Percentiles rank a stretch among this genome's conserved stretches.
phyloP scores from a whole-genome alignment of 306 rosid species.

The Prunus padus region DNA sequence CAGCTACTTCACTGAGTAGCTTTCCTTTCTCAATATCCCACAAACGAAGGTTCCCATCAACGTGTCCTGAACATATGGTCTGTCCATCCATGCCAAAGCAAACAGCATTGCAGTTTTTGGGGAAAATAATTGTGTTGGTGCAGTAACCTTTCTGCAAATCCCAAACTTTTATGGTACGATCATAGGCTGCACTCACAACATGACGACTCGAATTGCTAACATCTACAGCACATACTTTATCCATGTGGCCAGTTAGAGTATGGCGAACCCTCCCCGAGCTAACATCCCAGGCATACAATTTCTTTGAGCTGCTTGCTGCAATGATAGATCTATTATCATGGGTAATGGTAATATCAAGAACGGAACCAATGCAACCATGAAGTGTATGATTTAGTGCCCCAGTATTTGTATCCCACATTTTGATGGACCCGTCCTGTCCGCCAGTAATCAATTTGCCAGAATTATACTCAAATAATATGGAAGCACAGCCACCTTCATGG shows the following conservation, averaged over 20 bases:
- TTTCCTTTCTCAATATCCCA: conserved; percentile 88
- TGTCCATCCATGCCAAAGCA: conserved; percentile 85
- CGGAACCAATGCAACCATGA: conserved; percentile 89
- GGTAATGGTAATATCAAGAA: conserved; percentile 79
- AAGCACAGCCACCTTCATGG: conserved; percentile 95
- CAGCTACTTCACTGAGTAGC: conserved; percentile 86
- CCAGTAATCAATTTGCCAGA: conserved; percentile 82
- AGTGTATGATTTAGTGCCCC: conserved; percentile 65
- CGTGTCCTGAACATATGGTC: conserved; percentile 90
- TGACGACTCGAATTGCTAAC: conserved; percentile 88
- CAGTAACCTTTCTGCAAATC: conserved; percentile 95
- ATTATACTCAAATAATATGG: conserved; percentile 73
- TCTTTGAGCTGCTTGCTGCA: conserved; percentile 99
- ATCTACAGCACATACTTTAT: conserved; percentile 96
- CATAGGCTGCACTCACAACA: conserved; percentile 90
- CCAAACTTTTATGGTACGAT: conserved; percentile 96
- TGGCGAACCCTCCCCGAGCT: conserved; percentile 79
- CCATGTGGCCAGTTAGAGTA: conserved; percentile 86
- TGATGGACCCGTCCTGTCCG: conserved; percentile 85
- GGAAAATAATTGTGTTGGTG: conserved; percentile 73
- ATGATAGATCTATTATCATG: conserved; percentile 83
- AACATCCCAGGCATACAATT: conserved; percentile 84
- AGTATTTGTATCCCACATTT: conserved; percentile 84
- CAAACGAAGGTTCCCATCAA: conserved; percentile 88
- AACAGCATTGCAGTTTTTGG: conserved; percentile 86